phyloP scores from a whole-genome alignment of 768 basidiomycete species.

The Tricholoma saponaceum region DNA sequence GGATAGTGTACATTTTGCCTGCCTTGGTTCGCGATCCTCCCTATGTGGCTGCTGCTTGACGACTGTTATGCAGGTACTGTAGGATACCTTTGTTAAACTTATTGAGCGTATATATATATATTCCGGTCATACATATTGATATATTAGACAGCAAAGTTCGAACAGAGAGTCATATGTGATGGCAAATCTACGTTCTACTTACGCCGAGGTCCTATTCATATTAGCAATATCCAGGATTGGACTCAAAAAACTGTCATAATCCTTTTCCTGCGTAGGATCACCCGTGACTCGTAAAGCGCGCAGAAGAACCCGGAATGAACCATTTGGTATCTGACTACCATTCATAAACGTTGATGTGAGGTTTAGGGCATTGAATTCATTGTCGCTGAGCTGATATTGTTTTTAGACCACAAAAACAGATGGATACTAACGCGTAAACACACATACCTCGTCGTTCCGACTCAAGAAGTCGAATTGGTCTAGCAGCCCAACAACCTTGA shows the following conservation, averaged over 20 bases:
- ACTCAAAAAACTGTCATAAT: slow-evolving; percentile 21
- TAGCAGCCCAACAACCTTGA: slow-evolving; percentile 43
- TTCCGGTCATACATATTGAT: no score
- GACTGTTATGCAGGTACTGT: no score
- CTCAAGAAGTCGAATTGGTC: slow-evolving; percentile 39
- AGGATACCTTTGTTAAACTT: no score
- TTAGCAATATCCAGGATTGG: slow-evolving; percentile 15
- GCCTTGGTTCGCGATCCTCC: no score
- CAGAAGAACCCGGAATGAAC: slow-evolving; percentile 31
- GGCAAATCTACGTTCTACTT: background rate
- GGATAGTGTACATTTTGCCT: no score
- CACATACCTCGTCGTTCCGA: slow-evolving; percentile 40
- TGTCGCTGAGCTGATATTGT: slow-evolving; percentile 13
- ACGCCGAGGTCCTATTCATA: background rate
- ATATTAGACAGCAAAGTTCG: no score
- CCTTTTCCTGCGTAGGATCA: slow-evolving; percentile 16
- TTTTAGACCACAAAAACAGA: background rate
- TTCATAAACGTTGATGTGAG: slow-evolving; percentile 34
- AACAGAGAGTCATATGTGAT: no score
- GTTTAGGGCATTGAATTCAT: slow-evolving; percentile 24
- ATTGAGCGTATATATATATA: no score
- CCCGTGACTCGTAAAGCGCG: slow-evolving; percentile 38
- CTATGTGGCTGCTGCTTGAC: no score
- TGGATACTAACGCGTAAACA: background rate
- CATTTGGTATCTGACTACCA: slow-evolving; percentile 36